Conservation (phyloP, 139 green algal species). For the Chlorella sp. region DNA sequence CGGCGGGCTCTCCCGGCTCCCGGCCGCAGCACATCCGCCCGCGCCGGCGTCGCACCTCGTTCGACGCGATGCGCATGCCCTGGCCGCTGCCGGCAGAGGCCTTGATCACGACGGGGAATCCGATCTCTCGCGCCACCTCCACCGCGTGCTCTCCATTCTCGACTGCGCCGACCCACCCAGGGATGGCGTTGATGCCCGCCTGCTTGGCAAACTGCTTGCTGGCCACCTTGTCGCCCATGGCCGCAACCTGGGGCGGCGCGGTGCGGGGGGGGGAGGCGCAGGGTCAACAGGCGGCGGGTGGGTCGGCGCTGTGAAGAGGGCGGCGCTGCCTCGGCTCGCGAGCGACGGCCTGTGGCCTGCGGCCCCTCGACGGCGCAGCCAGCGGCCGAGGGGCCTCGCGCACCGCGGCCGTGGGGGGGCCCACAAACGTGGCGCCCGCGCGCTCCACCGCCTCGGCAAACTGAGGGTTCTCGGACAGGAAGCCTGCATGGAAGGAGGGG, state of each 20-base stretch:
- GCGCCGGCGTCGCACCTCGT: no score
- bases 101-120: constrained; percentile 63
- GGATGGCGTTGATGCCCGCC: constrained; percentile 42
- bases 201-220: constrained; percentile 40
- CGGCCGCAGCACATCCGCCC: no score
- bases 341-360: no score
- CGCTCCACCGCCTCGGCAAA: constrained; percentile 68
- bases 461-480: constrained; percentile 76
- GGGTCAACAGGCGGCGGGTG: no score
- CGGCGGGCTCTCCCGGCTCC: no score
- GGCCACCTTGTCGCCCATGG: constrained; percentile 75
- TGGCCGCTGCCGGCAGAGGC: constrained; percentile 51
- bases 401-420: constrained; percentile 72
- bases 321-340: no score
- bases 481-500: no score
- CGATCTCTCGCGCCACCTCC: constrained; percentile 38
- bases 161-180: constrained; percentile 39
- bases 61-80: constrained; percentile 56
- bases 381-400: no score
- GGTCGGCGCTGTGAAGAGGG: no score
- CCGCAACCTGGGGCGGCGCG: constrained; percentile 23
- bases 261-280: no score
- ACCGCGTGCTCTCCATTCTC: constrained; percentile 33
- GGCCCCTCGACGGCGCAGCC: no score
- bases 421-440: constrained; percentile 72